Conservation (phyloP, 2,329 filamentous ascomycete genomes). For the Pestalotiopsis sp. region DNA sequence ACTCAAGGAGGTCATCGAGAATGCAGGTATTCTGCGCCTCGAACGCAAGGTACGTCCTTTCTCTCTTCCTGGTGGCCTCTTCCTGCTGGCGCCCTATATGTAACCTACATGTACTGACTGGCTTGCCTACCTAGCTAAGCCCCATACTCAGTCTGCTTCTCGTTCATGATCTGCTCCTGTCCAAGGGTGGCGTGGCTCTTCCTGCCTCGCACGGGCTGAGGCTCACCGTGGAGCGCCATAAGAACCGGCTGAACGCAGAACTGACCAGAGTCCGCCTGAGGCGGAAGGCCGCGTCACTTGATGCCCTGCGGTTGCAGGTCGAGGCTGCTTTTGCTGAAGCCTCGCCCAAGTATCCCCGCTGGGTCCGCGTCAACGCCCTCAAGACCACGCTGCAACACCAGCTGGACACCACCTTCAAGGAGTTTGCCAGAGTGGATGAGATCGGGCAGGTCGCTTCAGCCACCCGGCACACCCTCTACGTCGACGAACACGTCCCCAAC, state of each 20-base stretch:
- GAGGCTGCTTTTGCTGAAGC: constrained; percentile 54
- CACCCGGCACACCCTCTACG: constrained; percentile 56
- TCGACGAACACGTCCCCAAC: constrained; percentile 84
- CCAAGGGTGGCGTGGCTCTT: constrained; percentile 81
- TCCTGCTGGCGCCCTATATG: neutral
- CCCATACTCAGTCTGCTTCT: constrained; percentile 81
- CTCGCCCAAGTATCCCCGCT: constrained; percentile 71
- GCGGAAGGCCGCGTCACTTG: constrained; percentile 68
- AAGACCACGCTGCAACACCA: constrained; percentile 72
- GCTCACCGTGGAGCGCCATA: constrained; percentile 77
- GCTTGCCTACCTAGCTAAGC: constrained; percentile 63
- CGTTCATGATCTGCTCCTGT: constrained; percentile 81
- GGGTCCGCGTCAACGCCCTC: constrained; percentile 86
- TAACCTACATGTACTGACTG: neutral
- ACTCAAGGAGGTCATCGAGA: constrained; percentile 88
- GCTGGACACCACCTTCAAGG: constrained; percentile 72
- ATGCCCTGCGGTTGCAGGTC: constrained; percentile 64
- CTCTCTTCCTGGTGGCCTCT: neutral
- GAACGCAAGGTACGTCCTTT: constrained; percentile 74
- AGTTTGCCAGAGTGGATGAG: constrained; percentile 57
- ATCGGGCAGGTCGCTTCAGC: constrained; percentile 58
- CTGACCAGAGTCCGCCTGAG: constrained; percentile 79
- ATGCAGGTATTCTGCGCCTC: constrained; percentile 70
- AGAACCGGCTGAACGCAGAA: constrained; percentile 77
- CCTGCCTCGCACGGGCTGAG: constrained; percentile 79